These are phyloP conservation scores for Theobroma grandiflorum DNA, from an alignment of 441 rosid species.

Conservation along the genomic window DNA sequence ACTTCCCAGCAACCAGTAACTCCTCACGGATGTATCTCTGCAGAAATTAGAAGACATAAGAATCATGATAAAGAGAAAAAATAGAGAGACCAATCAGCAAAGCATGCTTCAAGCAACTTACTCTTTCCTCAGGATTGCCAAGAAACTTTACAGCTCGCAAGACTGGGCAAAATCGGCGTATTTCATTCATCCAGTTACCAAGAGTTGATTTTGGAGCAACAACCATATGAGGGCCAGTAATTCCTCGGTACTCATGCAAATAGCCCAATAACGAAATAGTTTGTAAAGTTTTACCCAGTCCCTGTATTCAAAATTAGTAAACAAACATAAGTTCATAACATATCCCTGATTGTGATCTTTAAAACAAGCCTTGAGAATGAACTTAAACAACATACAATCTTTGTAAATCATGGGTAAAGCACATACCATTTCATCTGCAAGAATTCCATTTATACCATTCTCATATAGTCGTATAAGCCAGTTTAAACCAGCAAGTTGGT, in stretches of 20 bases:
- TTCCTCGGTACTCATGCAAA: constrained; percentile 94
- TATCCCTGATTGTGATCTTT: not conserved
- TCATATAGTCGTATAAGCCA: constrained; percentile 98
- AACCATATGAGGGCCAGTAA: constrained; percentile 98
- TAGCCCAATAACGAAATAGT: constrained; percentile 96
- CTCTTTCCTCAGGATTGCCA: constrained; percentile 99
- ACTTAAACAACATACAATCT: not conserved
- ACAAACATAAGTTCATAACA: not conserved
- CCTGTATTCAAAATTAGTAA: constrained; percentile 52
- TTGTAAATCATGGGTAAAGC: constrained; percentile 14
- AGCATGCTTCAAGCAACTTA: constrained; percentile 41
- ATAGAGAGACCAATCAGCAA: constrained; percentile 3
- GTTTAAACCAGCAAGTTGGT: constrained; percentile 96
- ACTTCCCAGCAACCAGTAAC: constrained; percentile 94
- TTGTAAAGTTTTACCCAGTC: constrained; percentile 99
- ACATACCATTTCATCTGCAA: constrained; percentile 98
- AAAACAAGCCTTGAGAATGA: constrained; percentile 10
- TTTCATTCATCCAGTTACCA: constrained; percentile 99
- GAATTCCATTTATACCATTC: constrained; percentile 98
- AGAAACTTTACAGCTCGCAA: constrained; percentile 95
- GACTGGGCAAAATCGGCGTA: constrained; percentile 94
- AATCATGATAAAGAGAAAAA: not conserved
- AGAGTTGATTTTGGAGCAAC: constrained; percentile 99
- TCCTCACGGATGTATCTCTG: constrained; percentile 97
- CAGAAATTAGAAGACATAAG: constrained; percentile 33